Conservation (phyloP, 2,329 filamentous ascomycete genomes). For the Penicillium sp. region DNA sequence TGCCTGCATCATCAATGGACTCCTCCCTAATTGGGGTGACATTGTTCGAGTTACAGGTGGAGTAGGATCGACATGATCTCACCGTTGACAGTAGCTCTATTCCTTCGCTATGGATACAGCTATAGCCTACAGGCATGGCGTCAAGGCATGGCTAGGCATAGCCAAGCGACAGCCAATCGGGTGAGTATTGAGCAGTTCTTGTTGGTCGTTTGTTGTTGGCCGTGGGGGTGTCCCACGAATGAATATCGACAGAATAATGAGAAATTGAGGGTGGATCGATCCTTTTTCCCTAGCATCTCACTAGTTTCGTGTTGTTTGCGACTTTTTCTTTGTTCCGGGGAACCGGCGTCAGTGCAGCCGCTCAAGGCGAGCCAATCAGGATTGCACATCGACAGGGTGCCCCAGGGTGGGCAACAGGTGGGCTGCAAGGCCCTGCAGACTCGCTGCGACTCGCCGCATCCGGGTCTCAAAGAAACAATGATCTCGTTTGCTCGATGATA, state of each 20-base stretch:
- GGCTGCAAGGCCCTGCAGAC: slow-evolving; percentile 8
- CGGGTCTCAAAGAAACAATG: slow-evolving; percentile 34
- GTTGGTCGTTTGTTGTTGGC: no score
- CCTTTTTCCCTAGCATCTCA: no score
- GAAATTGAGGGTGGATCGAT: no score
- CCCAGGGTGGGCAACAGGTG: no score
- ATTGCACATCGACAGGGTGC: no score
- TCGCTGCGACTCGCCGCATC: slow-evolving; percentile 29
- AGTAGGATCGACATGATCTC: slow-evolving; percentile 21
- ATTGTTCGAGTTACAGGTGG: slow-evolving; percentile 20
- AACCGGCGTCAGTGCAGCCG: slow-evolving; percentile 11
- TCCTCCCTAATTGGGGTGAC: slow-evolving; percentile 7
- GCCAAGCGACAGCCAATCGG: no score
- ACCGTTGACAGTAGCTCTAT: background rate
- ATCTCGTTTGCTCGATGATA: slow-evolving; percentile 27
- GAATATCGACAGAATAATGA: no score
- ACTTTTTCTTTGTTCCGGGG: slow-evolving; percentile 22
- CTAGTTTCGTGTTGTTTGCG: background rate
- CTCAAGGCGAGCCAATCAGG: slow-evolving; percentile 10
- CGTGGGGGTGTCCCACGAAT: no score
- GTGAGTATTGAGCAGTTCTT: no score
- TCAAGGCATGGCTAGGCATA: no score
- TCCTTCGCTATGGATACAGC: no score
- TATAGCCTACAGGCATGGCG: no score
- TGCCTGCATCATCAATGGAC: background rate